These are phyloP conservation scores for Ascochyta koolunga DNA, from an alignment of 2,329 filamentous ascomycete genomes.

Conservation along the genomic window DNA sequence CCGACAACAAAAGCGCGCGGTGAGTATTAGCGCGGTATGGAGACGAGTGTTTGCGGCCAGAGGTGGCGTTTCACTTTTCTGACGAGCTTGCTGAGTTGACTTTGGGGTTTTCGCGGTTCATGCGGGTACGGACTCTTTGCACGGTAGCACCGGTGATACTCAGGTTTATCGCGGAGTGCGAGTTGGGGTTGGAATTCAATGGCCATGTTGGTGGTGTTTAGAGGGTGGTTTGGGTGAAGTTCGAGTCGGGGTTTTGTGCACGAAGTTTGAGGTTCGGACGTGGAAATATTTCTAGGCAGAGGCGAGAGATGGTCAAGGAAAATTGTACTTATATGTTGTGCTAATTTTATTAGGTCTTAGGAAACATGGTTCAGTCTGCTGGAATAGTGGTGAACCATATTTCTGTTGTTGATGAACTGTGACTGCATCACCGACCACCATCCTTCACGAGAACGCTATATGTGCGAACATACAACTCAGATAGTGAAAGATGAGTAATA, in stretches of 20 bases:
- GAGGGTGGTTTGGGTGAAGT: not conserved
- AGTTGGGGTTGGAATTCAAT: not conserved
- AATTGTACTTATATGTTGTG: not conserved
- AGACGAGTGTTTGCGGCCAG: not conserved
- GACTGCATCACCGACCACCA: not conserved
- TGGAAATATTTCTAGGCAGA: not conserved
- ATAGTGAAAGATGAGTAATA: not conserved
- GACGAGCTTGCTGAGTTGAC: not conserved
- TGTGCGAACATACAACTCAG: not conserved
- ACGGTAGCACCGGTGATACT: not conserved
- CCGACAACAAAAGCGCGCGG: no score
- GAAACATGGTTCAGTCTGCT: not conserved
- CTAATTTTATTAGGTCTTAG: not conserved
- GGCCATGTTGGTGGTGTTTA: not conserved
- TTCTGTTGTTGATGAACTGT: not conserved
- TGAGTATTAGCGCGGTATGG: not conserved
- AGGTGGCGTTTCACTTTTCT: not conserved
- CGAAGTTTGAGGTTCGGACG: no score
- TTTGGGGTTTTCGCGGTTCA: not conserved
- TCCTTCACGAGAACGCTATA: not conserved
- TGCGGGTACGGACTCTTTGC: not conserved
- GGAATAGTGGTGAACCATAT: not conserved
- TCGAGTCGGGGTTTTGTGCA: not conserved
- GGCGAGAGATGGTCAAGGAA: not conserved
- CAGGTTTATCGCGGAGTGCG: not conserved